Evolutionary conservation across 1,284 basidiomycete species (phyloP), one percentile per base, ranked within the genome.

Genomic region (Fomitopsis schrenkii): DNA sequence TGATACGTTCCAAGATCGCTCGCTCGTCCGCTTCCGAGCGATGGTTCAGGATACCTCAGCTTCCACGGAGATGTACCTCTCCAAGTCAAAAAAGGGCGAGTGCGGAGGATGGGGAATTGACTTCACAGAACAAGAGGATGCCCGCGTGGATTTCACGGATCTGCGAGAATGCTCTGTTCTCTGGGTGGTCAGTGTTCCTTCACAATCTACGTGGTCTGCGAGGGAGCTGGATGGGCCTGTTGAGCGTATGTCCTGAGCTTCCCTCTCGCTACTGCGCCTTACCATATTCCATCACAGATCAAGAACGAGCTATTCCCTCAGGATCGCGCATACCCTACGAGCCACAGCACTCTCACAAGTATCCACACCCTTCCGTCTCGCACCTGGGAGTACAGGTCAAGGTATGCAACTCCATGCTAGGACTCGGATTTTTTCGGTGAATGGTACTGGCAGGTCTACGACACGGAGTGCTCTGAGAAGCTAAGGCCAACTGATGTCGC

Each of bases 1-100:
- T 28, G 75, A 80, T 52, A 73, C 72, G 5, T 79, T 83, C 65
- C 68, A 69, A 17, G 75, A 79, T 62, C 77, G 83, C 14, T 74
- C 83, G 0, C 78, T 92, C 3, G 87, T 93, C 9, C 79, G 82
- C 17, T 91, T 92, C 70, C 80, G 83, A 46, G 85, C 82, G 14
- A 90, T 91, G 88, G 78, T 93, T n/a, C 90, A 93, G 71, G 91
- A 92, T 68, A 91, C 88, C 1, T 90, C 90, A 5, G 70, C 81
- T 22, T 85, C 87, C 2, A 82, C 84, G 0, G 87, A 91, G 68
- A 79, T 93, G 67, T 93, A 92, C 70, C 77, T 91, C 42, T 79
- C 83, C 1, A 77, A 71, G 54, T 74, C 77, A 22, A 57, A 65
- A 44, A 70, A 76, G 42, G 79, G 77, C 3, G 71, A 68, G 38